A percentile compares a stretch with the other conserved stretches of the same genome.
phyloP scores from a whole-genome alignment of 1,139 yeast species.

The Nakaseomyces sp. region DNA sequence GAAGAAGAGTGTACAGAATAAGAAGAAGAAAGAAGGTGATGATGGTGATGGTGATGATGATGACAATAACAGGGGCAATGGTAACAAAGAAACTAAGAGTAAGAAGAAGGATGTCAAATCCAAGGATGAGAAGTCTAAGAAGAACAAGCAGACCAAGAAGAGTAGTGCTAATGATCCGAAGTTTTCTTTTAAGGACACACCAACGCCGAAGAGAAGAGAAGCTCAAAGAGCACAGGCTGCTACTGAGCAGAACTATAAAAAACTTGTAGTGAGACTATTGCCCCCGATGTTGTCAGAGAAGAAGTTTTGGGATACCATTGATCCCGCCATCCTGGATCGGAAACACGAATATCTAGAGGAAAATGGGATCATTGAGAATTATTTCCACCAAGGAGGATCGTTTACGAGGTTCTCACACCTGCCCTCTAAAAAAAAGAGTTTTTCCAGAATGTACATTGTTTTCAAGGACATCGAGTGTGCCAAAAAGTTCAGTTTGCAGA shows the following conservation, averaged over 20 bases:
- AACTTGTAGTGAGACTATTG: slow-evolving; percentile 26
- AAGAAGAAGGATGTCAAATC: neutral
- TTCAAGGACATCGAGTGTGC: slow-evolving; percentile 1
- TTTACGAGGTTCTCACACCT: neutral
- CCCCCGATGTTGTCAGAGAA: slow-evolving; percentile 28
- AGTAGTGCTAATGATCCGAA: neutral
- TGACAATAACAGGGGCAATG: neutral
- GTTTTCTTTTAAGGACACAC: neutral
- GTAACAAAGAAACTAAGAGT: neutral
- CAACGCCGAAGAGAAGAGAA: slow-evolving; percentile 7
- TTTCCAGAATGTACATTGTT: neutral
- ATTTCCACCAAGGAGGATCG: neutral
- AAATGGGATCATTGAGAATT: neutral
- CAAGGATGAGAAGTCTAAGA: neutral
- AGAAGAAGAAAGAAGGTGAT: neutral
- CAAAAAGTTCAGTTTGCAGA: slow-evolving; percentile 11
- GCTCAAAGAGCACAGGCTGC: slow-evolving; percentile 11
- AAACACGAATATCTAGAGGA: slow-evolving; percentile 10
- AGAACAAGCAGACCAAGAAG: slow-evolving; percentile 7
- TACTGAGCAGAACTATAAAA: slow-evolving; percentile 8
- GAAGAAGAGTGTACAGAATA: neutral
- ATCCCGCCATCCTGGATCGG: neutral
- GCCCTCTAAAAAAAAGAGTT: neutral
- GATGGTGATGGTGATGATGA: neutral
- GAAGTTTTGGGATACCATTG: slow-evolving; percentile 15